Conservation (phyloP, 139 green algal species). For the Ettlia oleoabundans region DNA sequence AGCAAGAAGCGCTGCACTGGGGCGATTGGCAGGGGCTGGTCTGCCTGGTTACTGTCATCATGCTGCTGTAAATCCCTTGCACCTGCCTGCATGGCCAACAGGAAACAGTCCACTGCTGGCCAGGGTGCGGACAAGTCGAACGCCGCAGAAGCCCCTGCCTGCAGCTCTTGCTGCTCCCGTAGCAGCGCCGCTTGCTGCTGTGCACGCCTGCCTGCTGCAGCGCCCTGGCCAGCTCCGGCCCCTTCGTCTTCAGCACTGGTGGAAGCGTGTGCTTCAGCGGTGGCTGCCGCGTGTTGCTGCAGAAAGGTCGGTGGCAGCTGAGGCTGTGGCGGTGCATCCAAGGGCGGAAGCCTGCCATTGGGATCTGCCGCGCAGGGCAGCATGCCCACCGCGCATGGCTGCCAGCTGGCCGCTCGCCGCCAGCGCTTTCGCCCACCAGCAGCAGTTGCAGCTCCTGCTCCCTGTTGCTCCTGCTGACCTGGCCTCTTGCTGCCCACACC, state of each 20-base stretch:
- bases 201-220: not conserved
- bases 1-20: too few relatives aligned
- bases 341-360: constrained; percentile 31
- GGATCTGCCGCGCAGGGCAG: constrained; percentile 42
- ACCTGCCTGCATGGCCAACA: not conserved
- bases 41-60: too few relatives aligned
- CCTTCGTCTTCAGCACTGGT: not conserved
- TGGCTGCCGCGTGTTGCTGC: not conserved
- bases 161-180: not conserved
- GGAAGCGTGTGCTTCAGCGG: not conserved
- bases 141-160: not conserved
- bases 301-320: not conserved
- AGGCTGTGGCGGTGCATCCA: not conserved
- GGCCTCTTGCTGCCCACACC: not conserved
- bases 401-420: constrained; percentile 38
- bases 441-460: too few relatives aligned
- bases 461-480: not conserved
- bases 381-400: constrained; percentile 60
- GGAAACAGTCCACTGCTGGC: constrained; percentile 12
- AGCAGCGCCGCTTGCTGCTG: not conserved
- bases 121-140: not conserved
- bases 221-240: not conserved
- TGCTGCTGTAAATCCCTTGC: not conserved
- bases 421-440: constrained; percentile 18
- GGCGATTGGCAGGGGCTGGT: not conserved